Evolutionary conservation across 768 basidiomycete genomes (phyloP).

Genomic region (Inosperma sp.): DNA sequence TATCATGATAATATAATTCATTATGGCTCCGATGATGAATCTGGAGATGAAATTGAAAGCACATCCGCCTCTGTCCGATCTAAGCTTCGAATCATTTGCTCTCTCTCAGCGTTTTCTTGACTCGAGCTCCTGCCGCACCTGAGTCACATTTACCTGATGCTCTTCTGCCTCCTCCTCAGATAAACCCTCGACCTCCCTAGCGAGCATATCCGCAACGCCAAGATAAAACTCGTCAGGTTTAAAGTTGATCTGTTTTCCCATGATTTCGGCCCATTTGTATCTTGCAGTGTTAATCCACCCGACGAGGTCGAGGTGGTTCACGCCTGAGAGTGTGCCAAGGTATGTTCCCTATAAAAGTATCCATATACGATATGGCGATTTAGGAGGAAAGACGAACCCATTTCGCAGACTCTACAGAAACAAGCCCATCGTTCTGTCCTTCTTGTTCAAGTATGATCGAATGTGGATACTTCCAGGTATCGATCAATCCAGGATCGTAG

Average conservation of each 20-base stretch:
- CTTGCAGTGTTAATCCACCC: conserved; percentile 91
- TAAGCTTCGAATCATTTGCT: conserved; percentile 25
- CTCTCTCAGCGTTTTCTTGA: conserved; percentile 9
- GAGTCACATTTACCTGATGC: not conserved
- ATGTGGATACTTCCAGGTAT: conserved; percentile 86
- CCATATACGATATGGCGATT: not conserved
- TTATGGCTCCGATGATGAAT: too few species aligned
- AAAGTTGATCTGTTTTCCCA: conserved; percentile 87
- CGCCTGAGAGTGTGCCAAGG: conserved; percentile 84
- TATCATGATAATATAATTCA: too few species aligned
- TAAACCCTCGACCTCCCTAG: conserved; percentile 66
- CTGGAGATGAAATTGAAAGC: too few species aligned
- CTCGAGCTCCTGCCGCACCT: not conserved
- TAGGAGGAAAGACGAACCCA: conserved; percentile 48
- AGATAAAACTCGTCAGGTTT: conserved; percentile 90
- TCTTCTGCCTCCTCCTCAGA: conserved; percentile 10
- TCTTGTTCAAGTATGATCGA: conserved; percentile 79
- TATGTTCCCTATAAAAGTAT: conserved; percentile 67
- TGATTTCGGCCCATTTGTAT: conserved; percentile 86
- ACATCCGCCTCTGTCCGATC: conserved; percentile 19
- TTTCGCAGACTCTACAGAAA: conserved; percentile 79
- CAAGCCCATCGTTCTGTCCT: conserved; percentile 93
- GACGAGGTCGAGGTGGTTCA: conserved; percentile 89
- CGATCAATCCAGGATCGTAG: conserved; percentile 84
- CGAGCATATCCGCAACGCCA: conserved; percentile 73